A percentile compares a stretch with the other conserved stretches of the same genome.
Conservation (phyloP, 2,329 filamentous ascomycete genomes). For the Thielaviopsis punctulata region DNA sequence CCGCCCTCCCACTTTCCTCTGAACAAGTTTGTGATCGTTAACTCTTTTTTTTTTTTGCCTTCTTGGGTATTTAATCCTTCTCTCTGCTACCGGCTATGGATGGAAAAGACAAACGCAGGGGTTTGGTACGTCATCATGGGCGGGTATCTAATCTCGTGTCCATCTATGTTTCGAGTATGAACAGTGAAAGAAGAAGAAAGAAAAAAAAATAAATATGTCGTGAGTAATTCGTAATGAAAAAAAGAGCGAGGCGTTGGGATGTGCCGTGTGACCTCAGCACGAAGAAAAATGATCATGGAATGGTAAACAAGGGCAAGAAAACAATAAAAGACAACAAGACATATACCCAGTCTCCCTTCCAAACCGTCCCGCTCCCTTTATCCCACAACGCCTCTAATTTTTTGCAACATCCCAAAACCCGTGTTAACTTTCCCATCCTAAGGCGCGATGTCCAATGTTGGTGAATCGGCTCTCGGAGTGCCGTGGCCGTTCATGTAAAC, state of each 20-base stretch:
- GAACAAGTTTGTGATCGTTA: conserved; percentile 5
- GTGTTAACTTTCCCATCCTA: conserved; percentile 1
- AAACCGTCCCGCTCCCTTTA: not conserved
- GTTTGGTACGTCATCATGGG: not conserved
- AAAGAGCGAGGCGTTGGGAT: conserved; percentile 1
- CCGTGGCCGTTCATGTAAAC: conserved; percentile 6
- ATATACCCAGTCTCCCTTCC: not conserved
- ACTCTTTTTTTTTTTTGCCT: conserved; percentile 10
- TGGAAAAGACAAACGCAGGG: conserved; percentile 1
- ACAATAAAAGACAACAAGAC: conserved; percentile 4
- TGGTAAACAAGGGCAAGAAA: conserved; percentile 3
- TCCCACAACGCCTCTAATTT: conserved; percentile 5
- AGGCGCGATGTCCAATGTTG: conserved; percentile 5
- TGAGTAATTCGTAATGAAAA: conserved; percentile 2
- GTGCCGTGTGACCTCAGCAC: conserved; percentile 6
- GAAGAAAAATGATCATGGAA: not conserved
- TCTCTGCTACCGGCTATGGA: conserved; percentile 11
- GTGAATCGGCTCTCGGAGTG: conserved; percentile 4
- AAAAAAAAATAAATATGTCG: not conserved
- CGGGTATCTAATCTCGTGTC: not conserved
- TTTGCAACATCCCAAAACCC: not conserved
- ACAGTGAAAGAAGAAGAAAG: not conserved
- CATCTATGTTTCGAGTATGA: not conserved
- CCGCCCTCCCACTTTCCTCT: too few relatives aligned
- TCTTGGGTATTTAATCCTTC: conserved; percentile 11